Evolutionary conservation across 2,329 filamentous ascomycete species (phyloP).

Genomic region (Neofusicoccum laricinum): DNA sequence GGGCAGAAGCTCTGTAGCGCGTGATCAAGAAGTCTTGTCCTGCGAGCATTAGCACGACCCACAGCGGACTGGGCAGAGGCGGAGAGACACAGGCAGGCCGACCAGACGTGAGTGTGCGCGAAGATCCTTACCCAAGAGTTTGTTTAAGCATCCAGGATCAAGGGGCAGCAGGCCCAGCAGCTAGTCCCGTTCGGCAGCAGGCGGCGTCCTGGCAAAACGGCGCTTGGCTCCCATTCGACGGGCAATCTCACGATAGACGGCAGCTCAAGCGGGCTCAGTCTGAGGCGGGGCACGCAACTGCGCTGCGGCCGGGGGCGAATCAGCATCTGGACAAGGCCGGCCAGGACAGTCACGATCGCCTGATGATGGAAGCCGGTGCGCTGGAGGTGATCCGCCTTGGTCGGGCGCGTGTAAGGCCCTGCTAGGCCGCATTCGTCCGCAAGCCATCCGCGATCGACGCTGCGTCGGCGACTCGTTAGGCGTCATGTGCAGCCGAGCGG

Average conservation of each 20-base stretch:
- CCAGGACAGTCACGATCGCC: constrained; percentile 2
- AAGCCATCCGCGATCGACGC: constrained; percentile 16
- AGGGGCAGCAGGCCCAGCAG: constrained; percentile 4
- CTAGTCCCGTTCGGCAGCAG: constrained; percentile 14
- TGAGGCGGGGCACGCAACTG: background rate
- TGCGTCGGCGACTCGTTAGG: constrained; percentile 10
- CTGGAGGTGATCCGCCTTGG: constrained; percentile 9
- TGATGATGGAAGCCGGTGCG: constrained; percentile 1
- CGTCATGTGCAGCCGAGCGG: constrained; percentile 4
- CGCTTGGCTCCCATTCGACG: constrained; percentile 12
- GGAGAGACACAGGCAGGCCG: background rate
- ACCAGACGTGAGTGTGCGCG: background rate
- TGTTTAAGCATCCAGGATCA: constrained; percentile 9
- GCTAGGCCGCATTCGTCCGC: constrained; percentile 9
- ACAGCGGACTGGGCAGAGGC: background rate
- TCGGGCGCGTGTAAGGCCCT: background rate
- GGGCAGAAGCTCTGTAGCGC: constrained; percentile 3
- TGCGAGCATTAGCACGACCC: constrained; percentile 2
- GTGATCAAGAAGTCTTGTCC: constrained; percentile 15
- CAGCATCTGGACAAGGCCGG: too few species aligned
- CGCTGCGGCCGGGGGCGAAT: too few species aligned
- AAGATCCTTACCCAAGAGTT: constrained; percentile 8
- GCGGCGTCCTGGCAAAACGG: constrained; percentile 11
- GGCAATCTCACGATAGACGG: constrained; percentile 12
- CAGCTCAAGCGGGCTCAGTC: background rate